Base-by-base conservation (phyloP, 805 yeast genomes). In the Monosporozyma solicola region DNA sequence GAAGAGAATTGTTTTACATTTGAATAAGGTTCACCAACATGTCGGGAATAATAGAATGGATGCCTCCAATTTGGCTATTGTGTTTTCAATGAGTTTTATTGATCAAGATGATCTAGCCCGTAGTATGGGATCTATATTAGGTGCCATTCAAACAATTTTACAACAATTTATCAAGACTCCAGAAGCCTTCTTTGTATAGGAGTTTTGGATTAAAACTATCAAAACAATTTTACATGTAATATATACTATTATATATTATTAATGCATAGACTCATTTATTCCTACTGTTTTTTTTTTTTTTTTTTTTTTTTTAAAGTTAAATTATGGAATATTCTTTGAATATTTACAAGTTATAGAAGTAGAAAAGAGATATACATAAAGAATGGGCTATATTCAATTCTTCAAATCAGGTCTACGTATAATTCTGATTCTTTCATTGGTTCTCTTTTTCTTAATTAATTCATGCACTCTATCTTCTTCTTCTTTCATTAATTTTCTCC, bases 51-150 rank as follows among this genome's bases (percentile, higher is more conserved):
- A 92, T 70, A 83, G 83, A 65, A 92, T 92, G 98, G 87, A 85
- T 53, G 80, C 95, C 2, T 83, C 89, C 1, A 92, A 92, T 64
- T 71, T 92, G 62, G 95, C 97, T 4, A 92, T 95, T 52, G 97
- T 92, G 6, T 85, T 92, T 61, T 76, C 84, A 4, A 81, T 81
- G 82, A 79, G 83, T 67, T 78, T 80, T 59, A 66, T 80, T 58
- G 69, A 72, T 57, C 75, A 72, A 59, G 77, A 72, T 41, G 71
- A 69, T 54, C 58, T 73, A 35, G 74, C 74, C 15, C 61, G 61
- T 16, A 71, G 75, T 47, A 78, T 77, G 71, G 78, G 81, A 15
- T 67, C 78, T 10, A 77, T 75, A 29, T 65, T 80, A 58, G 80
- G 82, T 24, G 76, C 79, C 3, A 70, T 80, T 63, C 85, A 81